These are phyloP conservation scores for Aspergillus glaucus DNA, from an alignment of 2,329 filamentous ascomycete genomes.

Conservation along the genomic window DNA sequence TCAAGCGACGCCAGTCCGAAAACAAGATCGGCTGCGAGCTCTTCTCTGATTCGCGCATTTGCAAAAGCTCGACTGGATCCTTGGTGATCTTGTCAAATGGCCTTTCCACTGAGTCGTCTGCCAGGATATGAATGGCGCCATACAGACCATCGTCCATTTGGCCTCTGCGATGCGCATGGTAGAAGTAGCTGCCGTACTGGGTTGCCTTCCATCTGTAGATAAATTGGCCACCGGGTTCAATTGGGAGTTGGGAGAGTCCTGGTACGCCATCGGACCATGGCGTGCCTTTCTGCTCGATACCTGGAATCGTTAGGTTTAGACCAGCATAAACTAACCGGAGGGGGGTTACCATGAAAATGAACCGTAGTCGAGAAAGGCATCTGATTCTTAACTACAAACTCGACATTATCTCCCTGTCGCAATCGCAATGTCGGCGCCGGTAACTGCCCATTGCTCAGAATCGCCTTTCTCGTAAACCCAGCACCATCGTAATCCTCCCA, in stretches of 20 bases:
- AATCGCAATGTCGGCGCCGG: constrained; percentile 21
- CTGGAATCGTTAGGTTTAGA: constrained; percentile 5
- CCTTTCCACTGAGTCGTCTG: constrained; percentile 27
- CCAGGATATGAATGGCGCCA: constrained; percentile 48
- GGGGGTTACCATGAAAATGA: constrained; percentile 25
- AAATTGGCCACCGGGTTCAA: constrained; percentile 44
- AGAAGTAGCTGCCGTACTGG: constrained; percentile 54
- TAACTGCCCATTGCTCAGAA: constrained; percentile 23
- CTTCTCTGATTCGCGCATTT: constrained; percentile 46
- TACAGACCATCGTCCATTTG: constrained; percentile 56
- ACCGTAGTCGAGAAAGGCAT: constrained; percentile 19
- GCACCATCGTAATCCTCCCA: constrained; percentile 24
- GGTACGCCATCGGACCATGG: constrained; percentile 56
- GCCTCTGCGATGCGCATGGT: constrained; percentile 50
- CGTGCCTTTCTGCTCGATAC: constrained; percentile 44
- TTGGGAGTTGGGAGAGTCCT: constrained; percentile 48
- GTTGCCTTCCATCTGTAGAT: constrained; percentile 49
- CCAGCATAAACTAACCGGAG: too few species aligned
- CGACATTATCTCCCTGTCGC: constrained; percentile 21
- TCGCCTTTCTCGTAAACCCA: constrained; percentile 21
- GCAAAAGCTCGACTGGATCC: constrained; percentile 27
- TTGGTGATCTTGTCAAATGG: constrained; percentile 48
- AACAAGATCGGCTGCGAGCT: constrained; percentile 45
- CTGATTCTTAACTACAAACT: constrained; percentile 22
- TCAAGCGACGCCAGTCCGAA: constrained; percentile 50